Evolutionary conservation across 2,329 filamentous ascomycete genomes (phyloP).

Genomic region (Stachybotrys echinatus): DNA sequence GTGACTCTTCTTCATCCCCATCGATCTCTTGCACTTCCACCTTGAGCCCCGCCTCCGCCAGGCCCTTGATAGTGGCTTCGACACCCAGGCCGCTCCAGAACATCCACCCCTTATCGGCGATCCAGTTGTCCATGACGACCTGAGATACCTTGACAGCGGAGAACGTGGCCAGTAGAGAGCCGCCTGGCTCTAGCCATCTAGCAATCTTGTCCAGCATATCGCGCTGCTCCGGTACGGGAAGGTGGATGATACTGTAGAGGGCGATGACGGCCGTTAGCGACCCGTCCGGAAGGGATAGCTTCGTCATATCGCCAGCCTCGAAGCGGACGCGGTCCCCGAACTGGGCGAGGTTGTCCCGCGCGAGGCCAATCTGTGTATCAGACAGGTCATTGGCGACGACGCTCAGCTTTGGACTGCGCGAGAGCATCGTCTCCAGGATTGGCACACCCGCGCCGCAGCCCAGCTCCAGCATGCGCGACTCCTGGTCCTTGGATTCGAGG

Average conservation of each 20-base stretch:
- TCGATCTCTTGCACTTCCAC: slow-evolving; percentile 22
- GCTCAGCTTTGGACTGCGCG: slow-evolving; percentile 9
- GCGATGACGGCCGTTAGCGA: slow-evolving; percentile 44
- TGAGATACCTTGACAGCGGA: slow-evolving; percentile 20
- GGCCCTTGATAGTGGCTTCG: slow-evolving; percentile 21
- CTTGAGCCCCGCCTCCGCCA: slow-evolving; percentile 26
- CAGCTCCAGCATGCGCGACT: slow-evolving; percentile 29
- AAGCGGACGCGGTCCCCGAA: slow-evolving; percentile 4
- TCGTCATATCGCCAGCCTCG: slow-evolving; percentile 30
- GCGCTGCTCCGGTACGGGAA: slow-evolving; percentile 45
- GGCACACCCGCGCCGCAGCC: slow-evolving; percentile 36
- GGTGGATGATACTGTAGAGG: slow-evolving; percentile 51
- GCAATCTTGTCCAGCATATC: slow-evolving; percentile 35
- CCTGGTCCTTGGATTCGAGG: slow-evolving; percentile 1
- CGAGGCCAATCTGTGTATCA: slow-evolving; percentile 27
- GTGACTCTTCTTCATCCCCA: slow-evolving; percentile 23
- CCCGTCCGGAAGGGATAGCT: slow-evolving; percentile 20
- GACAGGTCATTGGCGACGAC: slow-evolving; percentile 36
- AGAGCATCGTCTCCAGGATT: slow-evolving; percentile 27
- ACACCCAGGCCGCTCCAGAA: slow-evolving; percentile 36
- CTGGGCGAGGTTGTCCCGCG: slow-evolving; percentile 15
- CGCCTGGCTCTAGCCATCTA: slow-evolving; percentile 46
- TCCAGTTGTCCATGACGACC: slow-evolving; percentile 27
- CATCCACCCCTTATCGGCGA: slow-evolving; percentile 36
- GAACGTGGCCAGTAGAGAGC: slow-evolving; percentile 44